A percentile compares a stretch with the other conserved stretches of the same genome.
Conservation (phyloP, 768 basidiomycete species). For the Boletus sp. region DNA sequence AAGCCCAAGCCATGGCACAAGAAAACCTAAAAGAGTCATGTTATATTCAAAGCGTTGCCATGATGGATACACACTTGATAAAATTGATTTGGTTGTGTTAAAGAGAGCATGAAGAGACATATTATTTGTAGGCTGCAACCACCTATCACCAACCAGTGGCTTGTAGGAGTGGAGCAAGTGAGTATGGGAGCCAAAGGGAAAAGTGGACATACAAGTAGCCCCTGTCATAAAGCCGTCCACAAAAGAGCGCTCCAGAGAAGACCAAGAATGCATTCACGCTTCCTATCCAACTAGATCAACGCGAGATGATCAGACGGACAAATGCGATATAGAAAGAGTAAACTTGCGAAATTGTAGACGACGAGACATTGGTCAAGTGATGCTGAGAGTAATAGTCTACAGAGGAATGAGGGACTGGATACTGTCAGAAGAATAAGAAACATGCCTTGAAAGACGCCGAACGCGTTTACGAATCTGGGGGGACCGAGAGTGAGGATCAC, state of each 20-base stretch:
- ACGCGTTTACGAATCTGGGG: slow-evolving; percentile 33
- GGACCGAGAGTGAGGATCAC: not conserved
- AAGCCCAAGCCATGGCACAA: slow-evolving; percentile 34
- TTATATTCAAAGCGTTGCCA: slow-evolving; percentile 12
- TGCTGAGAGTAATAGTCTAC: slow-evolving; percentile 38
- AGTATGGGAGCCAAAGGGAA: not conserved
- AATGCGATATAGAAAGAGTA: not conserved
- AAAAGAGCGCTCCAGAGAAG: slow-evolving; percentile 43
- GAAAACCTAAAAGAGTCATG: slow-evolving; percentile 34
- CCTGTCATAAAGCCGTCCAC: slow-evolving; percentile 48
- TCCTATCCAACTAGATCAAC: slow-evolving; percentile 40
- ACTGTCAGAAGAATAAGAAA: not conserved
- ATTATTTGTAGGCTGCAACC: slow-evolving; percentile 43
- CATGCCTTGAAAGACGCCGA: slow-evolving; percentile 41
- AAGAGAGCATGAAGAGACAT: slow-evolving; percentile 44
- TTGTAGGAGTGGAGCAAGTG: slow-evolving; percentile 8
- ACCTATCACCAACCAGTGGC: slow-evolving; percentile 22
- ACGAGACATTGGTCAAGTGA: slow-evolving; percentile 34
- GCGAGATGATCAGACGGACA: not conserved
- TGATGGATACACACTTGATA: slow-evolving; percentile 31
- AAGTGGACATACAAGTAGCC: slow-evolving; percentile 44
- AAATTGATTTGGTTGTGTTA: slow-evolving; percentile 35
- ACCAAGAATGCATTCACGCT: slow-evolving; percentile 46
- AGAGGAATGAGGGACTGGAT: not conserved
- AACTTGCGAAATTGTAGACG: slow-evolving; percentile 37